These are phyloP conservation scores for Solanum arcanum DNA, from an alignment of 257 asterid species.

Conservation along the genomic window DNA sequence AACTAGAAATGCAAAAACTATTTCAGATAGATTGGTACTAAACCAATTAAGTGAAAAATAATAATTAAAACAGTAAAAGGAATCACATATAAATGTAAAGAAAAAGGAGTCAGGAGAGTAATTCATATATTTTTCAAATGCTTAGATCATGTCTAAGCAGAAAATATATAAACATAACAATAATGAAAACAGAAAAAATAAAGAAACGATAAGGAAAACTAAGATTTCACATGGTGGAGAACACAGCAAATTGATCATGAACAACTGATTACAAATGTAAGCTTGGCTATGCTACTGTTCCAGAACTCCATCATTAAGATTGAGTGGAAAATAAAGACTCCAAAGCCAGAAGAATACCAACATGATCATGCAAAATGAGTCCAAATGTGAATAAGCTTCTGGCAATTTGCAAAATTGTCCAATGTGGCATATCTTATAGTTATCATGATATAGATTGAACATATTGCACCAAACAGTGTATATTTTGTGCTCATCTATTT, in stretches of 20 bases:
- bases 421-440: background rate
- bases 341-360: background rate
- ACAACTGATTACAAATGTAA: background rate
- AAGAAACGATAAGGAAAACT: background rate
- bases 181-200: background rate
- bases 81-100: background rate
- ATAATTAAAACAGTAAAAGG: background rate
- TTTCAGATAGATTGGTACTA: background rate
- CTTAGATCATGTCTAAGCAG: background rate
- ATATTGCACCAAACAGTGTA: background rate
- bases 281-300: background rate
- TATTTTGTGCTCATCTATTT: background rate
- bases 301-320: background rate
- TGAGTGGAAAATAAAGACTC: background rate
- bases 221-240: background rate
- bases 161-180: background rate
- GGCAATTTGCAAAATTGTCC: background rate
- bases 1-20: background rate
- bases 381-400: background rate
- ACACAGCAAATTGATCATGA: background rate
- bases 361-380: background rate
- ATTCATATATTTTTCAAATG: background rate
- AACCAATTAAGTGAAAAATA: background rate
- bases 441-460: background rate
- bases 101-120: background rate